A percentile compares a stretch with the other conserved stretches of the same genome.
phyloP scores from a whole-genome alignment of 2,329 filamentous ascomycete species.

The Epichloe hybrida region DNA sequence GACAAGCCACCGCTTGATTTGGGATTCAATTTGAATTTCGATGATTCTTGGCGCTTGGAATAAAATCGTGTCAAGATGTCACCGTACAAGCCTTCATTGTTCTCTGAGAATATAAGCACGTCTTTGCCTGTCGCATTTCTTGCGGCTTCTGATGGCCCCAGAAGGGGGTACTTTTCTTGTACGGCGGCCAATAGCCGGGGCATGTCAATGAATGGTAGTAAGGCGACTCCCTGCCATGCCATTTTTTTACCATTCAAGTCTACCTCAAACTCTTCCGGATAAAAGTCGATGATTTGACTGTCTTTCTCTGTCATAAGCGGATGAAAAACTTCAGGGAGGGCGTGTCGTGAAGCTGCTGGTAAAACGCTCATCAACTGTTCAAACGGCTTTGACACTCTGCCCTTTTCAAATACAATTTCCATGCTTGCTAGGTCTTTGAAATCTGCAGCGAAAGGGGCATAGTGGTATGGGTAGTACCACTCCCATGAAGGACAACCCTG shows the following conservation, averaged over 20 bases:
- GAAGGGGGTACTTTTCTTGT: constrained; percentile 63
- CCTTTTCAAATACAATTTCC: constrained; percentile 70
- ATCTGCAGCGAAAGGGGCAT: constrained; percentile 92
- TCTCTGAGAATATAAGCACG: constrained; percentile 71
- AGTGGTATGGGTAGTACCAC: constrained; percentile 98
- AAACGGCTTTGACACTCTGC: constrained; percentile 76
- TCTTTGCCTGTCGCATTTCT: constrained; percentile 74
- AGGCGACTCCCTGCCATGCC: constrained; percentile 89
- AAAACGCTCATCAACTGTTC: constrained; percentile 98
- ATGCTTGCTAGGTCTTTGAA: constrained; percentile 74
- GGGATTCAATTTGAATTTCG: constrained; percentile 60
- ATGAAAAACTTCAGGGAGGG: constrained; percentile 79
- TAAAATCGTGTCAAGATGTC: constrained; percentile 79
- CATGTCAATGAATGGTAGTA: constrained; percentile 95
- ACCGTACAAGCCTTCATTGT: constrained; percentile 66
- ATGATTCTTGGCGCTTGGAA: constrained; percentile 64
- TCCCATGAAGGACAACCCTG: constrained; percentile 98
- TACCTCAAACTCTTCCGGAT: constrained; percentile 83
- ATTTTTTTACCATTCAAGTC: constrained; percentile 98
- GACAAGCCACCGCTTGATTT: constrained; percentile 63
- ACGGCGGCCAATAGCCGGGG: constrained; percentile 71
- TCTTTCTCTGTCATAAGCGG: constrained; percentile 77
- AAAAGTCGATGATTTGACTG: constrained; percentile 93
- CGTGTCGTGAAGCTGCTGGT: constrained; percentile 83
- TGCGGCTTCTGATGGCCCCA: constrained; percentile 61